Percentiles rank a stretch among this genome's conserved stretches.
Conservation (phyloP, 441 rosid genomes). For the Rhodomyrtus psidioides region DNA sequence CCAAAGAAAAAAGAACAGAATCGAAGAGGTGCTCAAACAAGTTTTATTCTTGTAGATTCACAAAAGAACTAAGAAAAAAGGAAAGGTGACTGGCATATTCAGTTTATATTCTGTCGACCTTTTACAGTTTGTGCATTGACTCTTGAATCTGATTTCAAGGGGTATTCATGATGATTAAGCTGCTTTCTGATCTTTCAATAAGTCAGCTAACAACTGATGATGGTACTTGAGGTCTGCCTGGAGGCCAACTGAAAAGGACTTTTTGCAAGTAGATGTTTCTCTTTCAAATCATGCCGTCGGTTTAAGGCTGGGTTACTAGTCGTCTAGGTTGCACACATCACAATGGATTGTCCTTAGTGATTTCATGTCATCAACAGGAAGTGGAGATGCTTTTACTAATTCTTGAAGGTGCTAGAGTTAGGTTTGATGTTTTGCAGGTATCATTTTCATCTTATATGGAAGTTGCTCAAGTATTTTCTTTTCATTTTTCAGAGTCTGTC, state of each 20-base stretch:
- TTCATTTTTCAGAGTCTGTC: constrained; percentile 80
- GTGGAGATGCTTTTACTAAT: not conserved
- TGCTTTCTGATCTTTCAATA: not conserved
- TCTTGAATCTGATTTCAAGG: not conserved
- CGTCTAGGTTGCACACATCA: not conserved
- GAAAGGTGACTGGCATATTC: not conserved
- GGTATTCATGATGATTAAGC: not conserved
- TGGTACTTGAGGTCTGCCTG: not conserved
- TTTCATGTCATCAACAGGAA: not conserved
- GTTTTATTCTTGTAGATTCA: not conserved
- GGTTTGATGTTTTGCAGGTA: not conserved
- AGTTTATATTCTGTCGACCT: not conserved
- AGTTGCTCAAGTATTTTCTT: not conserved
- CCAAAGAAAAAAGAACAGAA: not conserved
- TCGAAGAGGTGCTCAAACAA: not conserved
- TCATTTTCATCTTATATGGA: not conserved
- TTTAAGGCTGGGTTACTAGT: not conserved
- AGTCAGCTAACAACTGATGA: not conserved
- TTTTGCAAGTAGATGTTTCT: constrained; percentile 2
- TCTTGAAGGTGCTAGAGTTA: not conserved
- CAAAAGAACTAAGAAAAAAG: not conserved
- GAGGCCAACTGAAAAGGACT: not conserved
- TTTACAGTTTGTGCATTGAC: not conserved
- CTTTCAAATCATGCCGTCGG: not conserved
- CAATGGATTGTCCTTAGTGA: not conserved